Evolutionary conservation across 768 basidiomycete species (phyloP), one percentile per base, ranked within the genome.

Genomic region (Leccinum rimulosum): DNA sequence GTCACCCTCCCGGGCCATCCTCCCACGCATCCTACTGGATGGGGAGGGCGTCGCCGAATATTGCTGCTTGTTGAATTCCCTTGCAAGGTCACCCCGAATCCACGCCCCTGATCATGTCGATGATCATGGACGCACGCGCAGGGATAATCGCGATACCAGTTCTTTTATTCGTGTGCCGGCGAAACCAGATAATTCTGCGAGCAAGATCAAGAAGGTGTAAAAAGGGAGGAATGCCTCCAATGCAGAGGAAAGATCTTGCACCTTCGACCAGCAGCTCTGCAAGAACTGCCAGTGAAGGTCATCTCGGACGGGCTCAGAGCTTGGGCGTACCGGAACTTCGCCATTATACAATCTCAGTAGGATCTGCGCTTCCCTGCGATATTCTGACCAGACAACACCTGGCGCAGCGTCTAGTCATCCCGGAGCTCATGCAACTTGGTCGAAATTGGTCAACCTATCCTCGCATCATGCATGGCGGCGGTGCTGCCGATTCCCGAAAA

Each of bases 301-400:
- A 84, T 96, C 59, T n/a, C n/a, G n/a, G 22, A 63, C 58, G 1
- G 50, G 50, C 15, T 30, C 55, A 19, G 3, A n/a, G 28, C 31
- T 56, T 7, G 62, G 62, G 19, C 62, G 62, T n/a, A 19, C 11
- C 27, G 62, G 62, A 12, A 11, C 45, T 47, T 50, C 27, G 2
- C 62, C 62, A 1, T 11, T 11, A 17, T 33, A 12, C 28, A 64
- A 50, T 17, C 33, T 55, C 4, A 53, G 6, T 9, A 64, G 38
- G 15, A 64, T 64, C 0, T 22, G 61, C 2, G 30, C 48, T 43
- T 54, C 54, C 33, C 54, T 53, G 40, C 22, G 54, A 56, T 38
- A 64, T 54, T 64, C 35, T 56, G 51, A 19, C 57, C 62, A 19
- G 63, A 64, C 25, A 64, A 38, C 19, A 64, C 62, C 63, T 64